phyloP scores from a whole-genome alignment of 345 rosid species.

The Boechera retrofracta region DNA sequence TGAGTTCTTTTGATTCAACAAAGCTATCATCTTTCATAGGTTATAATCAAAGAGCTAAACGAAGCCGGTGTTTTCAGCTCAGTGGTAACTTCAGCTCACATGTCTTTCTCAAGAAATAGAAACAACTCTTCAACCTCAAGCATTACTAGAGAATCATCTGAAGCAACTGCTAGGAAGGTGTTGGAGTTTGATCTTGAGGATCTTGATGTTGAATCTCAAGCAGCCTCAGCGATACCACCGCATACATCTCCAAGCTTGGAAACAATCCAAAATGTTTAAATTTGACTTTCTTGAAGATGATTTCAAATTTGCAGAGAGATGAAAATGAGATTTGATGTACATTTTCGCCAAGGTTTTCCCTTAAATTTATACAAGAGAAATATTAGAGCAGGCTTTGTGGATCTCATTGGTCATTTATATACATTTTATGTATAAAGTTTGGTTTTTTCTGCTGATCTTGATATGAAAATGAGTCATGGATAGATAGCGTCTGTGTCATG shows the following conservation, averaged over 20 bases:
- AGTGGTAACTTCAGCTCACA: conserved; percentile 55
- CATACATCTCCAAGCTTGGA: conserved; percentile 61
- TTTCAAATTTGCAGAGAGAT: background rate
- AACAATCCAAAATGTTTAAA: conserved; percentile 16
- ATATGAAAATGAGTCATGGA: background rate
- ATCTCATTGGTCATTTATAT: conserved; percentile 29
- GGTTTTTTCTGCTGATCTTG: background rate
- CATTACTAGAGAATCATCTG: conserved; percentile 45
- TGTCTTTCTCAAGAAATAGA: conserved; percentile 42
- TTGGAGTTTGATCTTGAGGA: conserved; percentile 47
- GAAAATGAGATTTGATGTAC: conserved; percentile 7
- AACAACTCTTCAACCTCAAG: conserved; percentile 49
- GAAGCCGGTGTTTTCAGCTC: conserved; percentile 75
- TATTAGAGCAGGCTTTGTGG: conserved; percentile 25
- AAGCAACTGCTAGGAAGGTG: conserved; percentile 55
- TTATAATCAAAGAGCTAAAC: conserved; percentile 67
- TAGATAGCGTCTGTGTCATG: background rate
- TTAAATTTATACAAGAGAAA: conserved; percentile 13
- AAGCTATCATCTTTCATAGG: conserved; percentile 49
- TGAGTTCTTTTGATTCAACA: background rate
- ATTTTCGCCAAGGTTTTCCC: background rate
- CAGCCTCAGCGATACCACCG: conserved; percentile 59
- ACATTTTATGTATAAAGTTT: conserved; percentile 3
- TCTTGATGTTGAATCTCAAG: conserved; percentile 27
- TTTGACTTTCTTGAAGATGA: conserved; percentile 5